Evolutionary conservation across 352 stramenopile genomes (phyloP).

Genomic region (Hyaloperonospora brassicae): DNA sequence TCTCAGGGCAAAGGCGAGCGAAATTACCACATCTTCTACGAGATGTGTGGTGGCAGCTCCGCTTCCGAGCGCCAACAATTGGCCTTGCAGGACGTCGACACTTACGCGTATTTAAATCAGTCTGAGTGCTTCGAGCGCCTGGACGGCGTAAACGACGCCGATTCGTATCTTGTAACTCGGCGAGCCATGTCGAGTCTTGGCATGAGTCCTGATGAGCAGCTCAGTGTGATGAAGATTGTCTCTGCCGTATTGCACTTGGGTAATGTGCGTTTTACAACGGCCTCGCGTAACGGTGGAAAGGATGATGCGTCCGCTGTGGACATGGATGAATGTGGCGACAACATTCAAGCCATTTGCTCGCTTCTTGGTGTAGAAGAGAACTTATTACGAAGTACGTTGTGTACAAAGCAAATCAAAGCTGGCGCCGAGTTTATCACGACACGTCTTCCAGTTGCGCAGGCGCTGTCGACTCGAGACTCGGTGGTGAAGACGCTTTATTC

Average conservation of each 20-base stretch:
- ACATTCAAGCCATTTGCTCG: slow-evolving; percentile 73
- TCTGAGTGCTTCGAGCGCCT: slow-evolving; percentile 63
- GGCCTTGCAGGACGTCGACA: slow-evolving; percentile 32
- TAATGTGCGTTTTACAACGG: slow-evolving; percentile 70
- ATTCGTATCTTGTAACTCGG: slow-evolving; percentile 66
- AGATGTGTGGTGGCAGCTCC: slow-evolving; percentile 83
- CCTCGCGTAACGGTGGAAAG: slow-evolving; percentile 37
- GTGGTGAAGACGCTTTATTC: slow-evolving; percentile 85
- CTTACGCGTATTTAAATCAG: slow-evolving; percentile 84
- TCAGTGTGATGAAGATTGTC: slow-evolving; percentile 75
- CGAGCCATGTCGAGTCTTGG: slow-evolving; percentile 80
- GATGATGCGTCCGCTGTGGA: slow-evolving; percentile 61
- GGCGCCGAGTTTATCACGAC: slow-evolving; percentile 73
- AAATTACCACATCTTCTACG: slow-evolving; percentile 99
- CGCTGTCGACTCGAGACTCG: slow-evolving; percentile 69
- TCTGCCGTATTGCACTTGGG: slow-evolving; percentile 83
- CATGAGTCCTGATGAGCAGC: slow-evolving; percentile 66
- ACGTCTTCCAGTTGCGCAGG: slow-evolving; percentile 53
- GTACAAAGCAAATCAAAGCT: slow-evolving; percentile 74
- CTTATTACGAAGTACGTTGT: slow-evolving; percentile 52
- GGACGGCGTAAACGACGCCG: slow-evolving; percentile 70
- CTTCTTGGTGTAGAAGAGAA: slow-evolving; percentile 61
- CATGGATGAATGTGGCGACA: slow-evolving; percentile 36
- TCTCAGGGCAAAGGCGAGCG: slow-evolving; percentile 90
- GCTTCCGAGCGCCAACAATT: slow-evolving; percentile 43